Evolutionary conservation across 768 basidiomycete species (phyloP), one percentile per base, ranked within the genome.

Genomic region (Mycena galericulata): DNA sequence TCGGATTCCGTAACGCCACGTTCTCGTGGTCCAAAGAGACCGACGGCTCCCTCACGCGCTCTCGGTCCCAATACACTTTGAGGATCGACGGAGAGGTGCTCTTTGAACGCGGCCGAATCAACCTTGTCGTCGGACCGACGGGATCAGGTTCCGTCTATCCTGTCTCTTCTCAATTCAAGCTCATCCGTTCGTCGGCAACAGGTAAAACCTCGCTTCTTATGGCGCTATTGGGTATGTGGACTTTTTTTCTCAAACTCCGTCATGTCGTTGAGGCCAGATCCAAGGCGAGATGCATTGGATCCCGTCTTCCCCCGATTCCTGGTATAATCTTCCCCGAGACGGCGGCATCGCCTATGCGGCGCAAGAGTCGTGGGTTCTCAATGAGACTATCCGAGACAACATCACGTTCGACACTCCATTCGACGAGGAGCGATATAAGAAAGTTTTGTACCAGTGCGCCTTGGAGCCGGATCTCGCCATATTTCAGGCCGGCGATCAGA

Each of bases 301-400:
- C 20, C 86, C 85, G 1, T 80, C 80, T 18, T 75, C 79, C 6
- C 82, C 86, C 1, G 84, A 86, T 50, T 89, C 91, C 0, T 91
- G 87, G 85, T 92, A 85, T 76, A 88, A 87, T 67, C 85, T 95
- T 8, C 93, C 94, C 17, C 82, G 92, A 4, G 79, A 80, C 4
- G 84, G 84, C 0, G 93, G 94, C 4, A 85, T 96, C 32, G 90
- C 92, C 2, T 95, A 93, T 75, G 91, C 92, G 3, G 91, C 92
- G 7, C 94, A 96, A 75, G 93, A 94, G 75, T 89, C 91, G 2
- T 96, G 94, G 94, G 89, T 95, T 3, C 88, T 91, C 75, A 94
- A 93, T 69, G 91, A 91, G 69, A 93, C 92, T 0, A 92, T 94
- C 62, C 83, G 80, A 75, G 91, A 94, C 47, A 97, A 97, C 74